Evolutionary conservation across 1,284 basidiomycete species (phyloP), one percentile per base, ranked within the genome.

Genomic region (Polyporus tsugae): DNA sequence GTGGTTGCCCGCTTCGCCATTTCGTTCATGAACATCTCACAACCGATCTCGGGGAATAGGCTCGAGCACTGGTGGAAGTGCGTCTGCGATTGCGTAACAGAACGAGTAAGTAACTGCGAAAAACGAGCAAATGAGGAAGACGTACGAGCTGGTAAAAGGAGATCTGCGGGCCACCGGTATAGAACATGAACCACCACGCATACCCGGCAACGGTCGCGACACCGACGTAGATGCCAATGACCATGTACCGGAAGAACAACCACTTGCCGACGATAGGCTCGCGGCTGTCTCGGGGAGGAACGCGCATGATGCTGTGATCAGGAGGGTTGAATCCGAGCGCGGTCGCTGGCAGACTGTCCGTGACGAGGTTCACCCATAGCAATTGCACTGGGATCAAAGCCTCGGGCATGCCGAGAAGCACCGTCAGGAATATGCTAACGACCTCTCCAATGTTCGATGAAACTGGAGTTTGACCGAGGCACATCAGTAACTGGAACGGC

Each of bases 381-480:
- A 99, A 85, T 85, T 99, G 98, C 15, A 99, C 97, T 35, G 97
- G 97, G 75, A 99, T 98, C 70, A 99, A 84, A 64, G 97, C 97
- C 81, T 99, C 98, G 22, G 98, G 97, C 96, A 99, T 98, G 75
- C 97, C 97, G 67, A 99, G 85, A 59, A 99, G 85, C 33, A 99
- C 97, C 3, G 97, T 99, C 74, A 99, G 82, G 87, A 99, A 99
- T 82, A 99, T 99, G 77, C 93, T 91, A 78, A 99, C 96, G 72
- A 99, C 97, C 80, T 98, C 97, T 71, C 97, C 97, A 78, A 99
- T 99, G 85, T 99, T 99, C 68, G 95, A 97, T 53, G 96, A 98
- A 82, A 99, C 96, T 97, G 5, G n/a, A 4, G 6, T 49, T 25
- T 11, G n/a, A 72, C 84, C 64, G 29, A 13, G 4, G 63, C 25